Evolutionary conservation across 108 stramenopile species (phyloP).

Genomic region (Cyclotella cryptica): DNA sequence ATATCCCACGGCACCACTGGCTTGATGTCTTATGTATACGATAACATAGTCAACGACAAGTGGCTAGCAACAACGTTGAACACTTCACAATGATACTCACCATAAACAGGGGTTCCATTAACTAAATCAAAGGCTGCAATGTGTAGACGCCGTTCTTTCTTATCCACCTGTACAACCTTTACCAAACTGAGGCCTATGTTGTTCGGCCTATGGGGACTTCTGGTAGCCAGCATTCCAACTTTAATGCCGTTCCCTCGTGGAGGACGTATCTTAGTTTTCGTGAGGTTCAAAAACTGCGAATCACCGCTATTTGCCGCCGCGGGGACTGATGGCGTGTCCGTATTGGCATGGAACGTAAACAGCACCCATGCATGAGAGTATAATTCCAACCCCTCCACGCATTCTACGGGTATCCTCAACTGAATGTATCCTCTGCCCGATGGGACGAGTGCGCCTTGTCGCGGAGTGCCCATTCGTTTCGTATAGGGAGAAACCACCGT

Average conservation of each 20-base stretch:
- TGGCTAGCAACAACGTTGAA: neutral
- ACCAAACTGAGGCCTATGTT: constrained; percentile 91
- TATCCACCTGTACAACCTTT: constrained; percentile 66
- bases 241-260: constrained; percentile 79
- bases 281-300: constrained; percentile 36
- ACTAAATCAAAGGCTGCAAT: constrained; percentile 86
- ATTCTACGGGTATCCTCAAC: constrained; percentile 65
- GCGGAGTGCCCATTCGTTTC: constrained; percentile 88
- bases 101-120: constrained; percentile 91
- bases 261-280: constrained; percentile 81
- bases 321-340: constrained; percentile 59
- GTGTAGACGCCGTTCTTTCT: constrained; percentile 58
- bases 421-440: constrained; percentile 68
- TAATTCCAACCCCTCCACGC: constrained; percentile 73
- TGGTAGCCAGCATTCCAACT: constrained; percentile 92
- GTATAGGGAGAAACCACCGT: constrained; percentile 78
- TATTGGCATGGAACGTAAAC: constrained; percentile 97
- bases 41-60: neutral
- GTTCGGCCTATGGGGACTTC: constrained; percentile 97
- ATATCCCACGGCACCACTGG: constrained; percentile 89
- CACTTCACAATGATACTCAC: constrained; percentile 1
- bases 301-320: constrained; percentile 11
- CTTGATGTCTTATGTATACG: constrained; percentile 76
- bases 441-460: constrained; percentile 82
- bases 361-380: constrained; percentile 95